Percentiles rank a stretch among this genome's conserved stretches.
Conservation (phyloP, 805 yeast genomes). For the Sporopachydermia quercuum region DNA sequence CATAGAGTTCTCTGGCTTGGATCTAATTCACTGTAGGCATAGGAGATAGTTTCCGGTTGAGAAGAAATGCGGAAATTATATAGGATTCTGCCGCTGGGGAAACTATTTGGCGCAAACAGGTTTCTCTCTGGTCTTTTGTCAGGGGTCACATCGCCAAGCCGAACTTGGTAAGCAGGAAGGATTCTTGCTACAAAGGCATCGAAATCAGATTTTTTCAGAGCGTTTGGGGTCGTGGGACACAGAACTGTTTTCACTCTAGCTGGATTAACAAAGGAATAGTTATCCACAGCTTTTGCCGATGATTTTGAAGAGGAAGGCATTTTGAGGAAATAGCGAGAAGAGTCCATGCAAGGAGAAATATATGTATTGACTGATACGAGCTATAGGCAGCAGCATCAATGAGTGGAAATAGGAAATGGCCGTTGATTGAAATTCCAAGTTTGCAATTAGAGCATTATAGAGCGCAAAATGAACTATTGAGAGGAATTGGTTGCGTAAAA, state of each 20-base stretch:
- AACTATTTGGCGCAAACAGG: conserved; percentile 70
- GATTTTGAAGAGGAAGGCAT: no score
- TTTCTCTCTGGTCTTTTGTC: conserved; percentile 28
- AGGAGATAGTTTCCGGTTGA: not conserved
- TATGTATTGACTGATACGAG: no score
- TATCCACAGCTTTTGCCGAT: no score
- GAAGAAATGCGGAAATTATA: conserved; percentile 34
- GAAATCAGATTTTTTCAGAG: conserved; percentile 28
- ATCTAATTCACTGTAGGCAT: not conserved
- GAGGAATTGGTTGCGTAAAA: no score
- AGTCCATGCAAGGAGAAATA: no score
- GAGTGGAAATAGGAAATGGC: no score
- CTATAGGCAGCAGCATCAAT: no score
- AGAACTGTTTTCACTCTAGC: conserved; percentile 48
- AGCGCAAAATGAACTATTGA: no score
- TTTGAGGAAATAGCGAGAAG: no score
- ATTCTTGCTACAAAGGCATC: conserved; percentile 28
- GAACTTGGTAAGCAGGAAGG: conserved; percentile 39
- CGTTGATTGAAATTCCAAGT: no score
- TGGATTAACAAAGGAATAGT: not conserved
- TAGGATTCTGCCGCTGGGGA: conserved; percentile 61
- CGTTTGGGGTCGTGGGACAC: conserved; percentile 45
- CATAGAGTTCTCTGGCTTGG: not conserved
- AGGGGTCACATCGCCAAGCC: conserved; percentile 66
- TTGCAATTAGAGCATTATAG: no score